These are phyloP conservation scores for Synchytrium microbalum DNA, from an alignment of 371 early-diverging fungal genomes.

Conservation along the genomic window DNA sequence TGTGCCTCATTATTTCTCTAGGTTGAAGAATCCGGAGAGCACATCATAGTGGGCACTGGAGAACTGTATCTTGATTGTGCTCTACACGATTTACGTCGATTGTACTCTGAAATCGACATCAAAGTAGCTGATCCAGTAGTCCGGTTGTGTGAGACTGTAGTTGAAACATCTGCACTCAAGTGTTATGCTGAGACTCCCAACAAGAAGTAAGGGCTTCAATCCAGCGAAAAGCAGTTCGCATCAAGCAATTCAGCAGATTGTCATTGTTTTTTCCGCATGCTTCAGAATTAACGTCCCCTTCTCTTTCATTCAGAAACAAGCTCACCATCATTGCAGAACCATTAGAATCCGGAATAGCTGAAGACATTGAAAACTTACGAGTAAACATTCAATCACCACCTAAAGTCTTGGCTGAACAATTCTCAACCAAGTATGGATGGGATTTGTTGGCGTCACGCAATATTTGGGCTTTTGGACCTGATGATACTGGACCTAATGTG, in stretches of 20 bases:
- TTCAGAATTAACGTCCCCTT: too few relatives aligned
- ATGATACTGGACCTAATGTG: constrained; percentile 83
- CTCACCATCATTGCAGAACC: constrained; percentile 94
- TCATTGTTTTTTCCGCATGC: too few relatives aligned
- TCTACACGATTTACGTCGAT: constrained; percentile 84
- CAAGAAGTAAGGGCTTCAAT: constrained; percentile 52
- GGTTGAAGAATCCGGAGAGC: constrained; percentile 96
- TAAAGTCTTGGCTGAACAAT: constrained; percentile 65
- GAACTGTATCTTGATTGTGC: constrained; percentile 95
- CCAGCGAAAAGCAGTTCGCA: too few relatives aligned
- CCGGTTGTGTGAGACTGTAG: constrained; percentile 90
- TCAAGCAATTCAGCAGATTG: neutral
- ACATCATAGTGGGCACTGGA: constrained; percentile 86
- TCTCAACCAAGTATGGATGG: constrained; percentile 83
- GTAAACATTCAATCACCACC: constrained; percentile 68
- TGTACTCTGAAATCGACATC: constrained; percentile 93
- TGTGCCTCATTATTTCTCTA: constrained; percentile 12
- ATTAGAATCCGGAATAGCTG: constrained; percentile 79
- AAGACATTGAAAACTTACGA: constrained; percentile 78
- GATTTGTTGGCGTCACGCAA: constrained; percentile 86
- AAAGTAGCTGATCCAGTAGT: constrained; percentile 96
- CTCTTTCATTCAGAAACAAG: constrained; percentile 60
- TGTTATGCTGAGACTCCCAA: constrained; percentile 97
- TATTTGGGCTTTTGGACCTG: constrained; percentile 97
- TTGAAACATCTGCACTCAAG: constrained; percentile 86